These are phyloP conservation scores for Boletus sp. DNA, from an alignment of 768 basidiomycete genomes.

Conservation along the genomic window DNA sequence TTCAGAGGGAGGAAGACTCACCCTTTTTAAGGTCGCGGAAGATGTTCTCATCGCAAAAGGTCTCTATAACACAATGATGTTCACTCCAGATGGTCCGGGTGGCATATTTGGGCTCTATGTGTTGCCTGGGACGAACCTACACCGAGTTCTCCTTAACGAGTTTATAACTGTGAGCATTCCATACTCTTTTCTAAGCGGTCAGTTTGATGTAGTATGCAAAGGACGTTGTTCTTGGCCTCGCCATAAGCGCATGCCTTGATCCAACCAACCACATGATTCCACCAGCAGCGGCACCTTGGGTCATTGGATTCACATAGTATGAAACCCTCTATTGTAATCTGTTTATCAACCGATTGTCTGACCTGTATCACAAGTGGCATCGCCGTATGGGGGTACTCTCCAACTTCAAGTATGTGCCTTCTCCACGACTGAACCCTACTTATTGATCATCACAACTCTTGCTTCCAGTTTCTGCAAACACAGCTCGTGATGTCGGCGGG, in stretches of 20 bases:
- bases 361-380: constrained; percentile 38
- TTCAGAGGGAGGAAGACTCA: constrained; percentile 12
- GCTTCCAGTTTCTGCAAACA: constrained; percentile 53
- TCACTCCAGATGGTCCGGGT: constrained; percentile 34
- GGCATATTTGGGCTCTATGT: constrained; percentile 40
- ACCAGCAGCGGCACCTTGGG: constrained; percentile 48
- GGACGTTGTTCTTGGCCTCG: constrained; percentile 22
- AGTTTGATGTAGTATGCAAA: constrained; percentile 2
- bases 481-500: constrained; percentile 66
- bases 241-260: constrained; percentile 31
- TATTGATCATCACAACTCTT: not conserved
- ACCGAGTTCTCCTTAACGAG: constrained; percentile 37
- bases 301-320: constrained; percentile 59
- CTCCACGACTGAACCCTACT: not conserved
- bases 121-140: constrained; percentile 29
- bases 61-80: constrained; percentile 31
- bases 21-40: constrained; percentile 24
- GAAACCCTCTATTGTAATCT: constrained; percentile 17
- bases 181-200: not conserved
- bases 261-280: constrained; percentile 58
- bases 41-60: constrained; percentile 27
- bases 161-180: constrained; percentile 32
- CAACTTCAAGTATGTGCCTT: constrained; percentile 39
- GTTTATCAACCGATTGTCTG: not conserved
- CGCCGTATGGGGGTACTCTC: constrained; percentile 59